These are phyloP conservation scores for Pilatotrama ljubarskyi DNA, from an alignment of 768 basidiomycete species.

Conservation along the genomic window DNA sequence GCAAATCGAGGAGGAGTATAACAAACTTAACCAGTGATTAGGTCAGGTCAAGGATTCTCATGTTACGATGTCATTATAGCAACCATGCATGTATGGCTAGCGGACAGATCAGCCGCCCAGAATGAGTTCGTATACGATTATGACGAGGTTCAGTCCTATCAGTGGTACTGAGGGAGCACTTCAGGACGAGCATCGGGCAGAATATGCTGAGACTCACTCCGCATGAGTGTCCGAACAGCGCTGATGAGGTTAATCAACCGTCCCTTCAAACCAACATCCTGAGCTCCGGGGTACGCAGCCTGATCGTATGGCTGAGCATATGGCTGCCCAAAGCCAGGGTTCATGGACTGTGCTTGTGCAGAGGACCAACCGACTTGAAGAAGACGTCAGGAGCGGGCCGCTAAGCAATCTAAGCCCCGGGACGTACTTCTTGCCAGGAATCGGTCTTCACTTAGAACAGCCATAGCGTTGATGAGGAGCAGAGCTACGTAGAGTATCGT, in stretches of 20 bases:
- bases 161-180: slow-evolving; percentile 77
- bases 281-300: slow-evolving; percentile 52
- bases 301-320: slow-evolving; percentile 76
- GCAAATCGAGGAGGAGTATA: slow-evolving; percentile 75
- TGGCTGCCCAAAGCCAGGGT: slow-evolving; percentile 59
- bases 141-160: slow-evolving; percentile 81
- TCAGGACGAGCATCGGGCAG: slow-evolving; percentile 11
- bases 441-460: slow-evolving; percentile 93
- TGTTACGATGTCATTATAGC: slow-evolving; percentile 14
- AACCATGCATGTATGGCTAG: slow-evolving; percentile 19
- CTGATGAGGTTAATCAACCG: slow-evolving; percentile 90
- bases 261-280: slow-evolving; percentile 74
- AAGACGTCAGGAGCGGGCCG: slow-evolving; percentile 22
- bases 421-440: slow-evolving; percentile 89
- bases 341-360: slow-evolving; percentile 56
- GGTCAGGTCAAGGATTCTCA: background rate
- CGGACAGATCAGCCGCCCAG: slow-evolving; percentile 47
- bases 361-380: slow-evolving; percentile 86
- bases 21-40: slow-evolving; percentile 51
- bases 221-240: slow-evolving; percentile 94
- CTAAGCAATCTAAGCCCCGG: background rate
- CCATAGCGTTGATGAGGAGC: slow-evolving; percentile 91
- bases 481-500: slow-evolving; percentile 83
- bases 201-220: slow-evolving; percentile 64
- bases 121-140: slow-evolving; percentile 84